A percentile compares a stretch with the other conserved stretches of the same genome.
phyloP scores from a whole-genome alignment of 108 stramenopile genomes.

The Schizochytrium sp. region DNA sequence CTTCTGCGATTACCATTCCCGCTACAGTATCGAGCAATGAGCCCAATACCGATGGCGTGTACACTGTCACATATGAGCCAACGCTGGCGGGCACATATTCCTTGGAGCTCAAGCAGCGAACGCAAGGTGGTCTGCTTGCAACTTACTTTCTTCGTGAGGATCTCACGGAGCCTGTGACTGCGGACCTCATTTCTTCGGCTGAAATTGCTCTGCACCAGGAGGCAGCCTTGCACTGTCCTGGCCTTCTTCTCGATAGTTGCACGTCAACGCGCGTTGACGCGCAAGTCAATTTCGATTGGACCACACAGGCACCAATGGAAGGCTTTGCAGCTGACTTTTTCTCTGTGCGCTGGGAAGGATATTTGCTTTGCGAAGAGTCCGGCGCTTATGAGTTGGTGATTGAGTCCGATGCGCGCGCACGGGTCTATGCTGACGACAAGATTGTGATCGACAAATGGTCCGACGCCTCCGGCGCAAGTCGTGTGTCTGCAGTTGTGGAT shows the following conservation, averaged over 20 bases:
- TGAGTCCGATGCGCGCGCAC: slow-evolving; percentile 32
- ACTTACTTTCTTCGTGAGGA: slow-evolving; percentile 57
- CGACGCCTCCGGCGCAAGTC: neutral
- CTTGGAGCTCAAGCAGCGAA: slow-evolving; percentile 38
- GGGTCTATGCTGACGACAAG: slow-evolving; percentile 39
- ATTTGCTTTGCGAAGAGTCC: slow-evolving; percentile 33
- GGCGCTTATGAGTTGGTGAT: slow-evolving; percentile 44
- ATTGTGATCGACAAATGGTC: slow-evolving; percentile 35
- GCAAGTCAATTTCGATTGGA: slow-evolving; percentile 57
- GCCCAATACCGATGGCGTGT: slow-evolving; percentile 53
- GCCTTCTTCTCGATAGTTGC: slow-evolving; percentile 30
- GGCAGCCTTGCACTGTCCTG: slow-evolving; percentile 19
- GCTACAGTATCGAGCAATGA: neutral
- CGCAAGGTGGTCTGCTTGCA: slow-evolving; percentile 59
- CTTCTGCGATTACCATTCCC: neutral
- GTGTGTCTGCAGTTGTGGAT: neutral
- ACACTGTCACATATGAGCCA: slow-evolving; percentile 50
- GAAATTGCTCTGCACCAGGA: neutral
- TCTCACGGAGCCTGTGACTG: slow-evolving; percentile 58
- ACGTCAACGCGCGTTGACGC: slow-evolving; percentile 58
- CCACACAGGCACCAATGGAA: slow-evolving; percentile 43
- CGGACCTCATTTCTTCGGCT: slow-evolving; percentile 21
- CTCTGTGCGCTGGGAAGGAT: slow-evolving; percentile 58
- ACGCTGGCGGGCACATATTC: slow-evolving; percentile 53
- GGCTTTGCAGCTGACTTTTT: slow-evolving; percentile 64